Evolutionary conservation across 345 rosid species (phyloP), one percentile per base, ranked within the genome.

Genomic region (Sapria himalayana): DNA sequence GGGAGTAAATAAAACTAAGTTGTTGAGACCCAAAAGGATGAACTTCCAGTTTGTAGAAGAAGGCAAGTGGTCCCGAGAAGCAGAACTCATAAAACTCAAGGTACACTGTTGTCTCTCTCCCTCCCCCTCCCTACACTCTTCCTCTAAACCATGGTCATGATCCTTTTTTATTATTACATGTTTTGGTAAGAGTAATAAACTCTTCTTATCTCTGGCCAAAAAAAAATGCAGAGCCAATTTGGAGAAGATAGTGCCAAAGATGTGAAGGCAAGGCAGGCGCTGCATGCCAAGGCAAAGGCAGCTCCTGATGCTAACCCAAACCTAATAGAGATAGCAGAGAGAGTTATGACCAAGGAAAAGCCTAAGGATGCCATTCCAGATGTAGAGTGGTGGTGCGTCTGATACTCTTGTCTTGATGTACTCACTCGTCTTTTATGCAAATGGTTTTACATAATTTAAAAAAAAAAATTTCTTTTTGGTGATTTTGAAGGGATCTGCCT

Each of bases 211-310:
- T 11, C 37, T 6, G 49, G 47, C 21, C 47, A 32, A 18, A 43
- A n/a, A n/a, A n/a, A n/a, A n/a, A n/a, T 31, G 5, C 60, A 89
- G 95, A 74, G 70, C 69, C 91, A 76, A 64, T 89, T 74, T 67
- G 98, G 98, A 49, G 98, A 82, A 65, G 98, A 91, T 22, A 65
- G 76, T 54, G 93, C 82, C 35, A 82, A 69, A 53, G 98, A 89
- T 64, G 69, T 75, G 19, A 85, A 67, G 67, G 81, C 80, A 22
- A 82, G 82, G 71, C 95, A 82, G 61, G 91, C 92, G 5, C 76
- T 79, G 32, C 59, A 76, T 67, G 93, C 98, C 4, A 89, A 74
- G 65, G 93, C 74, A 11, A 89, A 67, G 55, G 71, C 66, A 25
- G 75, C 73, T 50, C 56, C 78, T 52, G 93, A 89, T 61, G 71